phyloP scores from a whole-genome alignment of 805 yeast genomes.

The Starmerella floris region DNA sequence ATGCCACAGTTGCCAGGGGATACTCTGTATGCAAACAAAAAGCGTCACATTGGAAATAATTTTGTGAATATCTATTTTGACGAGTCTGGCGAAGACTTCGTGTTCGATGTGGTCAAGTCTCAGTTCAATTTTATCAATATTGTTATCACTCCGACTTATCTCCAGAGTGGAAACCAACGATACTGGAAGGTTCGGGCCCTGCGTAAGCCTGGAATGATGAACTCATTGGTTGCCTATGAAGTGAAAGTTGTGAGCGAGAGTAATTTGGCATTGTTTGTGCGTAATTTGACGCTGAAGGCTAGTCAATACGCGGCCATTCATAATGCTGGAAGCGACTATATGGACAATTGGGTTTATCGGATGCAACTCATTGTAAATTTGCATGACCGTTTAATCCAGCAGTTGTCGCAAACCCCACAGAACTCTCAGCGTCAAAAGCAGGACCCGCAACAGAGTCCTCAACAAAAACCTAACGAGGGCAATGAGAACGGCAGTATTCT shows the following conservation, averaged over 20 bases:
- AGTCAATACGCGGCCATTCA: slow-evolving; percentile 64
- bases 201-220: slow-evolving; percentile 60
- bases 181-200: slow-evolving; percentile 48
- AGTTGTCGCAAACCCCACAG: not conserved
- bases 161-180: slow-evolving; percentile 14
- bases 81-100: slow-evolving; percentile 55
- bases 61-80: slow-evolving; percentile 71
- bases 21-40: slow-evolving; percentile 40
- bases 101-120: slow-evolving; percentile 55
- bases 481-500: not conserved
- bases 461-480: not conserved
- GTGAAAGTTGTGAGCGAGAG: slow-evolving; percentile 53
- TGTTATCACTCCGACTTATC: slow-evolving; percentile 48
- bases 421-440: not conserved
- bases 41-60: slow-evolving; percentile 77
- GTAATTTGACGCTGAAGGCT: slow-evolving; percentile 54
- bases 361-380: slow-evolving; percentile 39
- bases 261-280: slow-evolving; percentile 47
- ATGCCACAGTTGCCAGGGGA: slow-evolving; percentile 50
- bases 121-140: slow-evolving; percentile 76
- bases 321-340: slow-evolving; percentile 46
- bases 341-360: slow-evolving; percentile 57
- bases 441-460: not conserved
- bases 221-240: slow-evolving; percentile 61
- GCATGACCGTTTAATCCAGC: slow-evolving; percentile 24